Evolutionary conservation across 306 rosid genomes (phyloP).

Genomic region (Astragalus membranaceus): DNA sequence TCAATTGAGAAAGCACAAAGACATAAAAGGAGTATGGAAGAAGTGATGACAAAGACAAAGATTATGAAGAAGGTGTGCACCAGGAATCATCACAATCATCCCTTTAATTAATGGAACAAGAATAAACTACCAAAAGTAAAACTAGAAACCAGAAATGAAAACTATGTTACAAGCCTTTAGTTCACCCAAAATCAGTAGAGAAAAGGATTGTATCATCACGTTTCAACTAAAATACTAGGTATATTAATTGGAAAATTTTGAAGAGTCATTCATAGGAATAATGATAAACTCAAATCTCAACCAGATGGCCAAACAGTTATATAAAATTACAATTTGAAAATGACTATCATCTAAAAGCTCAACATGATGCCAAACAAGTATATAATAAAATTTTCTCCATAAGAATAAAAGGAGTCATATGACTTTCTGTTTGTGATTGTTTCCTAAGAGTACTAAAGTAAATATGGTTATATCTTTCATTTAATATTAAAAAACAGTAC

Average conservation of each 20-base stretch:
- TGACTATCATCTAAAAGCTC: neutral
- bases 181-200: neutral
- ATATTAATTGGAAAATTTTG: neutral
- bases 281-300: neutral
- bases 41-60: neutral
- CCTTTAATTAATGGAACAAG: neutral
- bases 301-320: neutral
- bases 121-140: neutral
- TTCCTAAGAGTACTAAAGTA: neutral
- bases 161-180: neutral
- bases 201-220: neutral
- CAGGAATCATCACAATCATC: neutral
- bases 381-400: neutral
- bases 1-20: slow-evolving; percentile 12
- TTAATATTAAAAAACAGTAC: neutral
- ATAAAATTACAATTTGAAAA: neutral
- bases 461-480: neutral
- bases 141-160: neutral
- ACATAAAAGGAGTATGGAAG: neutral
- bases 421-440: neutral
- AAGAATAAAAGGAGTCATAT: neutral
- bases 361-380: neutral
- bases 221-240: neutral
- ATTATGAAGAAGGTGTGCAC: neutral
- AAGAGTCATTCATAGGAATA: neutral